A percentile compares a stretch with the other conserved stretches of the same genome.
phyloP scores from a whole-genome alignment of 331 rosid genomes.

The Quercus tomentella region DNA sequence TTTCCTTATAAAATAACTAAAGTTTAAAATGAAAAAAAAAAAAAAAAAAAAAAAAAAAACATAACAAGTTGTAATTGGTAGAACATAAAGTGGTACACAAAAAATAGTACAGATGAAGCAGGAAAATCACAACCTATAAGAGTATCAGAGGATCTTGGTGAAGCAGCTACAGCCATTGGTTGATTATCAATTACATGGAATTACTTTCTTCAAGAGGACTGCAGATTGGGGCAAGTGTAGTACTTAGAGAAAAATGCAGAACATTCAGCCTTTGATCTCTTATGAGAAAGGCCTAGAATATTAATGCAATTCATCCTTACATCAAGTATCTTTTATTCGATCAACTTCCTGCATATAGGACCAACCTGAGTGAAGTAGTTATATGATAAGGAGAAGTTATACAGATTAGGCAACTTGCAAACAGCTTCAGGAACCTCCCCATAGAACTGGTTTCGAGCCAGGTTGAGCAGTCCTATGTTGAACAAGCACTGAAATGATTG shows the following conservation, averaged over 20 bases:
- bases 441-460: slow-evolving; percentile 34
- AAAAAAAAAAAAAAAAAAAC: too few species aligned
- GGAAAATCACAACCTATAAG: slow-evolving; percentile 33
- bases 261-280: slow-evolving; percentile 34
- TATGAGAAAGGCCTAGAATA: slow-evolving; percentile 30
- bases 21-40: too few species aligned
- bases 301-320: slow-evolving; percentile 34
- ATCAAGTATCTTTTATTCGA: slow-evolving; percentile 33
- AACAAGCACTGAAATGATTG: slow-evolving; percentile 36
- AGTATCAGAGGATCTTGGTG: slow-evolving; percentile 47
- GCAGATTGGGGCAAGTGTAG: slow-evolving; percentile 22
- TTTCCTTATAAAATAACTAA: too few species aligned
- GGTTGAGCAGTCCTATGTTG: slow-evolving; percentile 34
- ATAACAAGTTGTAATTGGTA: too few species aligned
- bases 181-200: slow-evolving; percentile 41
- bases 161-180: slow-evolving; percentile 1
- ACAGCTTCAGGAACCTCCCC: slow-evolving; percentile 34
- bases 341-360: slow-evolving; percentile 26
- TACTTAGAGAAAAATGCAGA: slow-evolving; percentile 13
- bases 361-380: slow-evolving; percentile 35
- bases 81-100: too few species aligned
- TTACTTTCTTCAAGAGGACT: neutral
- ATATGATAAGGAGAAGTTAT: slow-evolving; percentile 31
- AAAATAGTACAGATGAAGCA: too few species aligned
- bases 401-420: slow-evolving; percentile 37